phyloP scores from a whole-genome alignment of 306 rosid species.

The Prunus salicina region DNA sequence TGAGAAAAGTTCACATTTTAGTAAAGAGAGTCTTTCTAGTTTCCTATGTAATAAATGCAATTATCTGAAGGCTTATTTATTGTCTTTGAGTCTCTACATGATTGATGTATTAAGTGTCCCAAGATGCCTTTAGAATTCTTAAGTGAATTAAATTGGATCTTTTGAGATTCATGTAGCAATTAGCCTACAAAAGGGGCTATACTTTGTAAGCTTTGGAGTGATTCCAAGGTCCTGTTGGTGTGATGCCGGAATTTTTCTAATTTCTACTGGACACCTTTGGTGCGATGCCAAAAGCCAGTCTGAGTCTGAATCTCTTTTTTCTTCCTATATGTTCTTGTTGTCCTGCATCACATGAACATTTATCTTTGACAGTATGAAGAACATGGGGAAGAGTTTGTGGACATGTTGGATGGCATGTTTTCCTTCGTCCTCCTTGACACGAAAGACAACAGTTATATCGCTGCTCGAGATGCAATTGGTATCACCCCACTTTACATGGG shows the following conservation, averaged over 20 bases:
- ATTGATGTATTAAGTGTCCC: background rate
- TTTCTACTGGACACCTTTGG: too few relatives aligned
- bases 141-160: background rate
- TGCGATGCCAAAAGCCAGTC: too few relatives aligned
- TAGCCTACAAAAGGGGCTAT: background rate
- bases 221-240: background rate
- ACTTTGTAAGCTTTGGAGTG: background rate
- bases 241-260: too few relatives aligned
- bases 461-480: constrained; percentile 95
- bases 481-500: constrained; percentile 91
- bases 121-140: background rate
- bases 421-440: constrained; percentile 94
- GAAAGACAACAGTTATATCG: constrained; percentile 69
- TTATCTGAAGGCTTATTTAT: too few relatives aligned
- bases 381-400: constrained; percentile 83
- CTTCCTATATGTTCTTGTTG: too few relatives aligned
- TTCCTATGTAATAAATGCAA: background rate
- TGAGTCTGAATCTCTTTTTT: too few relatives aligned
- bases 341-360: background rate
- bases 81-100: too few relatives aligned
- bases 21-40: background rate
- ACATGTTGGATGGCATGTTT: constrained; percentile 97
- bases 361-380: constrained; percentile 79
- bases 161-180: background rate
- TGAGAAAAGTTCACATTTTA: background rate